Conservation (phyloP, 2,329 filamentous ascomycete species). For the Claviceps capensis region DNA sequence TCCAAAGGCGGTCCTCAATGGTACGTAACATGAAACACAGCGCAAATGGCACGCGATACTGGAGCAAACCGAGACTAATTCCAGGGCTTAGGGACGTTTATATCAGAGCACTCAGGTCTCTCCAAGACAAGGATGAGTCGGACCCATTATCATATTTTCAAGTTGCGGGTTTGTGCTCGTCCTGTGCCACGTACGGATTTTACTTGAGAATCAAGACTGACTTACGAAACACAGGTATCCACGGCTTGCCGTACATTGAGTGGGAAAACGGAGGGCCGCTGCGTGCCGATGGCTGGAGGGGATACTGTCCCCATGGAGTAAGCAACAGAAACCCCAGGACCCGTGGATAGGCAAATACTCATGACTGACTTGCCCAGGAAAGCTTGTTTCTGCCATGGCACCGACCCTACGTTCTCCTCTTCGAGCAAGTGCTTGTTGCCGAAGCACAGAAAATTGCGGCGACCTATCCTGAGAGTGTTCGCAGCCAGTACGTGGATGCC, state of each 20-base stretch:
- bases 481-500: conserved; percentile 26
- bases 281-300: conserved; percentile 18
- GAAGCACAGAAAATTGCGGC: conserved; percentile 32
- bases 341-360: not conserved
- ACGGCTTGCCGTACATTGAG: conserved; percentile 27
- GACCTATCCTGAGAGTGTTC: conserved; percentile 24
- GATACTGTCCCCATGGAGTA: conserved; percentile 36
- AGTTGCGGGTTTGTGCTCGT: conserved; percentile 25
- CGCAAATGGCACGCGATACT: not conserved
- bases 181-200: not conserved
- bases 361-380: conserved; percentile 22
- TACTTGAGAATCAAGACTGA: conserved; percentile 1
- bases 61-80: not conserved
- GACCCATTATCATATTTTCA: conserved; percentile 37
- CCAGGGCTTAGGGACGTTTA: conserved; percentile 30
- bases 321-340: conserved; percentile 3
- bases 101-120: conserved; percentile 28
- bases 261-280: conserved; percentile 27
- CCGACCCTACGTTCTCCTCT: conserved; percentile 39
- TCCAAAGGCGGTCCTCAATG: conserved; percentile 28
- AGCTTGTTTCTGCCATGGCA: conserved; percentile 41
- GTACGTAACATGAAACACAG: conserved; percentile 15
- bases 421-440: conserved; percentile 40
- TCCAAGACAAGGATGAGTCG: conserved; percentile 26
- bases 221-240: conserved; percentile 18